phyloP scores from a whole-genome alignment of 495 filamentous ascomycete species.

The Penicillium ucsense region DNA sequence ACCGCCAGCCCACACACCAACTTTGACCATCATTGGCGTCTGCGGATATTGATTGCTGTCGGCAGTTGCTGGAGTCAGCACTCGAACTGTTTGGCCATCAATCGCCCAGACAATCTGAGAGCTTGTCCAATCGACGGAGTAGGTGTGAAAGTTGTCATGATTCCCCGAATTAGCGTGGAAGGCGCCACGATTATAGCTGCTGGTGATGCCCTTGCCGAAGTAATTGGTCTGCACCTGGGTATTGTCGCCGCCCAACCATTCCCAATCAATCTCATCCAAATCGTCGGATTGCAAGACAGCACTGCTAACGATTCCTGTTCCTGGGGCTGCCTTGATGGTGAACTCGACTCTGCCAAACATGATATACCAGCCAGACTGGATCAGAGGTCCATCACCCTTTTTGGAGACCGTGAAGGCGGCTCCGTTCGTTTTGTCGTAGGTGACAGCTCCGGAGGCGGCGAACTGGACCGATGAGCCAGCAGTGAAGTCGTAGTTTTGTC shows the following conservation, averaged over 20 bases:
- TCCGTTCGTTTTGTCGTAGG: constrained; percentile 62
- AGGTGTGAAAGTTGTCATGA: constrained; percentile 62
- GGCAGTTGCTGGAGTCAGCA: constrained; percentile 53
- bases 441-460: constrained; percentile 51
- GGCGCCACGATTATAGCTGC: constrained; percentile 51
- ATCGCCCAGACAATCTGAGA: constrained; percentile 63
- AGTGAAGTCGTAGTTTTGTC: constrained; percentile 67
- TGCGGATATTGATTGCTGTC: constrained; percentile 67
- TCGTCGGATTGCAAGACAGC: constrained; percentile 77
- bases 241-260: constrained; percentile 63
- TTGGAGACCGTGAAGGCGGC: constrained; percentile 77
- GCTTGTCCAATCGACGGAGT: constrained; percentile 75
- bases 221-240: constrained; percentile 67
- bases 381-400: constrained; percentile 71
- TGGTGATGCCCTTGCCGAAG: constrained; percentile 74
- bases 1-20: constrained; percentile 84
- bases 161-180: constrained; percentile 43
- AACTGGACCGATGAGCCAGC: constrained; percentile 60
- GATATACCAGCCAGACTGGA: constrained; percentile 66
- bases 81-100: constrained; percentile 58
- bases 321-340: constrained; percentile 49
- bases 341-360: constrained; percentile 60
- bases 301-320: constrained; percentile 59
- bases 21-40: constrained; percentile 73
- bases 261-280: constrained; percentile 87